Base-by-base conservation (phyloP, 257 asterid species). In the Solanum pinnatisectum region DNA sequence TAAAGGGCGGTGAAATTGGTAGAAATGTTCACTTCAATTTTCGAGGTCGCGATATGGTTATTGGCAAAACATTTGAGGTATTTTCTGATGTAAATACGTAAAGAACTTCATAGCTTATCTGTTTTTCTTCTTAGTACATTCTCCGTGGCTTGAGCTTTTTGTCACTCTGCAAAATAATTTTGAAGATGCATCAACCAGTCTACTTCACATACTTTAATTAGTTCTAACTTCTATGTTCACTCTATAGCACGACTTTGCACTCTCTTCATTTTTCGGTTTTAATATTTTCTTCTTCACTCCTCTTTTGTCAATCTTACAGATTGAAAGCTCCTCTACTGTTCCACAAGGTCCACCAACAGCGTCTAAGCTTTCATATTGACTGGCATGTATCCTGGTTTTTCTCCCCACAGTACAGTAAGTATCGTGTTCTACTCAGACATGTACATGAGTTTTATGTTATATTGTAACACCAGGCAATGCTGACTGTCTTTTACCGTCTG, bases 401-500 rank as follows among this genome's bases (percentile, higher is more conserved):
- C 92, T 73, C 94, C 93, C 86, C 93, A 92, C 91, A 87, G 74
- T 88, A 92, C 90, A 94, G 98, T 96, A 84, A 59, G 67, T 87
- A 25, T 60, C 83, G 71, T 67, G 82, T 30, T 71, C 78, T 60
- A 11, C 81, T 42, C 81, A 35, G 52, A 39, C 36, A 85, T 35
- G 42, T n/a, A 22, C 18, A 23, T 70, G 67, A 32, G 63, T 70
- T 71, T 63, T 40, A 84, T 8, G 84, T 52, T n/a, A 39, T 20
- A 2, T 3, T 16, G 20, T 32, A 27, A n/a, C 36, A 59, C 60
- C 20, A n/a, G 52, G 67, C 44, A 56, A 10, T 87, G 73, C 67
- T 81, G 22, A 81, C 35, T 81, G 20, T 65, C 72, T 68, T 56
- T 77, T 59, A 23, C 25, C 16, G 8, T 46, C 78, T 52, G 65